Evolutionary conservation across 2,329 filamentous ascomycete genomes (phyloP), one percentile per base, ranked within the genome.

Genomic region (Colletotrichum kahawae): DNA sequence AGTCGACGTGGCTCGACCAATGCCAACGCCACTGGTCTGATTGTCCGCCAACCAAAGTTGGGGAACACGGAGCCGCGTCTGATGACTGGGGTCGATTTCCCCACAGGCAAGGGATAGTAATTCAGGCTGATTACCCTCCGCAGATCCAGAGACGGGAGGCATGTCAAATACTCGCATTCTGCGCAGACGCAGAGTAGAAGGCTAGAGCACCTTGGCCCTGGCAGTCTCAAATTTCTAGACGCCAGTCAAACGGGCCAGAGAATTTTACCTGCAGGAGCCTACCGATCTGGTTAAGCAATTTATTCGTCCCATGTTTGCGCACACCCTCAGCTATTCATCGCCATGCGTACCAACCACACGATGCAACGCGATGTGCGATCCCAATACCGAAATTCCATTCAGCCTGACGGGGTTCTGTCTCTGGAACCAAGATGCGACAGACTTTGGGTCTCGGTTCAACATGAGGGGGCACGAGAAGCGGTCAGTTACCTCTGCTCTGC

Each of bases 31-130:
- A 64, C 43, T 75, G 57, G 57, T 38, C 21, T 72, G 63, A 72
- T 67, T 75, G 63, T 72, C 72, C 69, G 64, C 69, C 69, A 75
- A 75, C 69, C 72, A 75, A 24, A 34, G 63, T 67, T 64, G 72
- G 72, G 56, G 63, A 75, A 75, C 43, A 31, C 63, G 72, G 69
- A 75, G 72, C 72, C 72, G 69, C 63, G 18, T 64, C 29, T 21
- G 21, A 16, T 29, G 38, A 24, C 8, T 14, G 56, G 71, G 67
- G 67, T 60, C 13, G 13, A 18, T 16, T 60, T 34, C 36, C 18
- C 60, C 56, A 38, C 33, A 13, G 16, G 34, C 36, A 57, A n/a
- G 69, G 71, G 38, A 7, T 13, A n/a, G 21, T 7, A 18, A 57
- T 67, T 72, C 72, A 75, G 72, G 56, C 72, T 75, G 63, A 75